Percentiles rank a stretch among this genome's conserved stretches.
phyloP scores from a whole-genome alignment of 2,329 filamentous ascomycete genomes.

The Penicillium sumatraense region DNA sequence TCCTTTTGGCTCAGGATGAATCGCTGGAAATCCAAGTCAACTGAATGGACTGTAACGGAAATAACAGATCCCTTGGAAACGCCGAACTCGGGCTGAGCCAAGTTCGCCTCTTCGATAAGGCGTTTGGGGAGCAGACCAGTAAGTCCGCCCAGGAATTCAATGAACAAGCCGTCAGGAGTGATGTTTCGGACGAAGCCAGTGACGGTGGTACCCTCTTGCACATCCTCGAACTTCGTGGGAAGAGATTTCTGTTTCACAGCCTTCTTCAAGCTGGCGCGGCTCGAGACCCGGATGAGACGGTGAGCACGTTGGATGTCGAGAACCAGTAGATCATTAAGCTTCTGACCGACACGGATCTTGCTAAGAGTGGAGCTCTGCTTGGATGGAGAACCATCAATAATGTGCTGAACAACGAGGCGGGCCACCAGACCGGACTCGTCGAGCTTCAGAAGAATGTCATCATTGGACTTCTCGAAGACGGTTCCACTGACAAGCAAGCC shows the following conservation, averaged over 20 bases:
- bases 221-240: conserved; percentile 71
- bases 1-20: conserved; percentile 68
- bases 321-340: conserved; percentile 78
- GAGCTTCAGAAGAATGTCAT: conserved; percentile 78
- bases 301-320: conserved; percentile 83
- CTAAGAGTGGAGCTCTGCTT: conserved; percentile 79
- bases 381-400: conserved; percentile 80
- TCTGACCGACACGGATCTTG: conserved; percentile 83
- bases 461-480: conserved; percentile 78
- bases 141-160: conserved; percentile 81
- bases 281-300: conserved; percentile 74
- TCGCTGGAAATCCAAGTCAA: conserved; percentile 71
- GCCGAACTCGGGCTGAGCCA: conserved; percentile 74
- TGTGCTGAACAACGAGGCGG: conserved; percentile 74
- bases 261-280: conserved; percentile 80
- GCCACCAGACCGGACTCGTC: conserved; percentile 76
- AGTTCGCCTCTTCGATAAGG: conserved; percentile 72
- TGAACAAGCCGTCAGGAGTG: conserved; percentile 77
- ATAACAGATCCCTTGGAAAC: conserved; percentile 77
- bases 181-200: conserved; percentile 86
- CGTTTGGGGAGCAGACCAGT: conserved; percentile 80
- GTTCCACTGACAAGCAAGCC: conserved; percentile 78
- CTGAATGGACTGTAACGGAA: conserved; percentile 70
- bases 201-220: conserved; percentile 69
- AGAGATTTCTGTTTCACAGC: conserved; percentile 74